Evolutionary conservation across 768 basidiomycete genomes (phyloP).

Genomic region (Amanita fuliginea): DNA sequence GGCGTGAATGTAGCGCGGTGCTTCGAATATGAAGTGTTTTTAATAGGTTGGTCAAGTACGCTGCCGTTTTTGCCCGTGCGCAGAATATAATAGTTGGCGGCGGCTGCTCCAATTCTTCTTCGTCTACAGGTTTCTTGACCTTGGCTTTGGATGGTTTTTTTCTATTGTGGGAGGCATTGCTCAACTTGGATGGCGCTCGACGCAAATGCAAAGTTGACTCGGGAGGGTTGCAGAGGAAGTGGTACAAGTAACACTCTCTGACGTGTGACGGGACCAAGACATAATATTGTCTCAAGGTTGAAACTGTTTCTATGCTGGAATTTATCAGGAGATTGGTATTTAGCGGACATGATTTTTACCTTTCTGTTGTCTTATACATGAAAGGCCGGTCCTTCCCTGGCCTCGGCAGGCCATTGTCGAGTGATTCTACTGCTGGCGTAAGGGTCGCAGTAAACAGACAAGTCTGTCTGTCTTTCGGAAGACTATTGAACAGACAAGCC

Average conservation of each 20-base stretch:
- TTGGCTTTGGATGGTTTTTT: slow-evolving; percentile 19
- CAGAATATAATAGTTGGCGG: slow-evolving; percentile 97
- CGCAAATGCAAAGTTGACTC: slow-evolving; percentile 62
- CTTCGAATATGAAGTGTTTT: slow-evolving; percentile 73
- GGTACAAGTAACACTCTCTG: slow-evolving; percentile 83
- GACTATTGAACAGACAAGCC: slow-evolving; percentile 56
- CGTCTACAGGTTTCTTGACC: slow-evolving; percentile 25
- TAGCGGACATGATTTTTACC: slow-evolving; percentile 26
- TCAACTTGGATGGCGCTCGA: slow-evolving; percentile 46
- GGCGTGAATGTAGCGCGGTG: slow-evolving; percentile 84
- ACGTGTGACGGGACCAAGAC: slow-evolving; percentile 92
- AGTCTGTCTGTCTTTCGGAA: slow-evolving; percentile 87
- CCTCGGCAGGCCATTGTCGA: slow-evolving; percentile 63
- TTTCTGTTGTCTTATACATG: slow-evolving; percentile 65
- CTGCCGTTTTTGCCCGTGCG: slow-evolving; percentile 74
- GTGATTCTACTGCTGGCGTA: slow-evolving; percentile 71
- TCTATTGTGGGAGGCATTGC: slow-evolving; percentile 23
- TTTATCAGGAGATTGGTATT: slow-evolving; percentile 4
- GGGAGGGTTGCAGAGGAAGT: slow-evolving; percentile 84
- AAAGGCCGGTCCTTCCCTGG: slow-evolving; percentile 83
- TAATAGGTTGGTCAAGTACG: slow-evolving; percentile 75
- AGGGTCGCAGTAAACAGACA: slow-evolving; percentile 95
- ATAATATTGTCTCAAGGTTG: slow-evolving; percentile 79
- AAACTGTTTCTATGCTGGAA: slow-evolving; percentile 77
- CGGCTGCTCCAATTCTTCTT: slow-evolving; percentile 55